phyloP scores from a whole-genome alignment of 306 rosid genomes.

The Prunus persica region Prunus_persica_NCBIv2 NC_034010.1:1076501-1077000 shows the following conservation, averaged over 20 bases:
- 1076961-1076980: slow-evolving; percentile 23
- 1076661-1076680: background rate
- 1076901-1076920: background rate
- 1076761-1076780: background rate
- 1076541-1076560: background rate
- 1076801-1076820: background rate
- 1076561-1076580: background rate
- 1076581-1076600: too few species aligned
- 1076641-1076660: too few species aligned
- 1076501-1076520: background rate
- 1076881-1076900: background rate
- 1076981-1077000: slow-evolving; percentile 28
- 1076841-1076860: too few species aligned
- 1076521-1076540: background rate
- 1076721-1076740: background rate
- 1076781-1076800: background rate
- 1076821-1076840: background rate
- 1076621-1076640: background rate
- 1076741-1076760: background rate
- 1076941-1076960: slow-evolving; percentile 49
- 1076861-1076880: background rate
- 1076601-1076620: background rate
- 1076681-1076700: background rate
- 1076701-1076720: background rate
- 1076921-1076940: slow-evolving; percentile 40